Evolutionary conservation across 192 early-diverging fungal species (phyloP), one percentile per base, ranked within the genome.

Genomic region (Linnemannia schmuckeri): DNA sequence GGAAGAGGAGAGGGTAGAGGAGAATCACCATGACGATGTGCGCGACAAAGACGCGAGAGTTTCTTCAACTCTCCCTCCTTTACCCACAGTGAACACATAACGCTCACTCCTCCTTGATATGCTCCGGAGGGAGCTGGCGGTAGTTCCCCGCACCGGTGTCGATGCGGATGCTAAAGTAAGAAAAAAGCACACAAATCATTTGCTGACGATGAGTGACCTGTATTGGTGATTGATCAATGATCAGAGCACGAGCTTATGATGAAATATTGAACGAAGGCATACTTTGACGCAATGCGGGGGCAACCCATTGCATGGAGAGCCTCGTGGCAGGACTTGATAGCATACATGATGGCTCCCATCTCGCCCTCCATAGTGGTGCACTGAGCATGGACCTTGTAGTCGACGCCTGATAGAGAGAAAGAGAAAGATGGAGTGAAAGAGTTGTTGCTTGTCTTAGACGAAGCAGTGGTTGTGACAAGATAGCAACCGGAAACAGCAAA

Each of bases 361-460:
- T 80, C 79, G 3, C 79, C 79, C 5, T 74, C 38, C 49, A 80
- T 80, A 5, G 61, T 47, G 9, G 75, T 77, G 75, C 75, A 37
- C 33, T 77, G 75, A 27, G 57, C 6, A 27, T 77, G 61, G 24
- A 77, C 75, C 13, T 68, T 46, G 42, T 77, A 77, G 40, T 63
- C 33, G 57, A 77, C 10, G 75, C 75, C 61, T 77, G 24, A 42
- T 1, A 55, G 15, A 46, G 44, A 46, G 44, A 74, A 13, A n/a
- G 52, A 61, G n/a, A 9, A 1, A 24, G 10, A 30, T 8, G 10
- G n/a, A 61, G n/a, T 1, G 18, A 38, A 57, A 52, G n/a, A 33
- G 44, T 73, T 24, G 49, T 17, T 33, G 49, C 33, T 57, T 13
- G 22, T 24, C n/a, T 46, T 20, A 44, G 55, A 68, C n/a, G 46